Evolutionary conservation across 805 yeast species (phyloP), one percentile per base, ranked within the genome.

Genomic region (Saccharomycopsis sp.): DNA sequence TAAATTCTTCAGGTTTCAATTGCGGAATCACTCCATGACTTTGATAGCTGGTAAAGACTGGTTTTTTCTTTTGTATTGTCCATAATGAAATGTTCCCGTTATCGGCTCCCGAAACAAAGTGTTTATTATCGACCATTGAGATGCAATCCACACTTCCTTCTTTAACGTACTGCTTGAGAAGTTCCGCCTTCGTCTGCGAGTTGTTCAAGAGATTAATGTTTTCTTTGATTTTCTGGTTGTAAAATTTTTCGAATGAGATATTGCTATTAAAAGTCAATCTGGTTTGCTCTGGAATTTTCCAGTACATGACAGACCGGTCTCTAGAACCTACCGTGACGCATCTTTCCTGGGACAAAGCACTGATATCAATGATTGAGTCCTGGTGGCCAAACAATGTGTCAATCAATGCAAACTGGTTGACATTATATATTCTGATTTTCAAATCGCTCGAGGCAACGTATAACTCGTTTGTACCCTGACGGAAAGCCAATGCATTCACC

Each of bases 201-300:
- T 62, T 62, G 34, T 68, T 70, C 58, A 44, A 9, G 64, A 70
- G 60, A 66, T 70, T 58, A 64, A 68, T 69, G 68, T 65, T 63
- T 68, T 71, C 63, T 74, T 72, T 63, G 72, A 63, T 65, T 71
- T 62, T 67, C 70, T 70, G 70, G 76, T 61, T 58, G 40, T 54
- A 58, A 24, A 24, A 59, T 47, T 61, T 61, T 18, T 61, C 65
- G 72, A 82, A 54, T 70, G 75, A 50, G 8, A 55, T 59, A 95
- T 96, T 61, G 96, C 97, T 68, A 97, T 60, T 81, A 70, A 92
- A 92, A 0, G 97, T 91, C 66, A 94, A 79, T 68, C 97, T 82
- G 1, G 96, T 84, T 73, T 94, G 99, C 66, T 94, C 99, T 24
- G 96, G 83, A 63, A 94, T 90, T 70, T 94, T 94, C 99, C 99